phyloP scores from a whole-genome alignment of 148 eudicot genomes.

The Rhododendron henanense region DNA sequence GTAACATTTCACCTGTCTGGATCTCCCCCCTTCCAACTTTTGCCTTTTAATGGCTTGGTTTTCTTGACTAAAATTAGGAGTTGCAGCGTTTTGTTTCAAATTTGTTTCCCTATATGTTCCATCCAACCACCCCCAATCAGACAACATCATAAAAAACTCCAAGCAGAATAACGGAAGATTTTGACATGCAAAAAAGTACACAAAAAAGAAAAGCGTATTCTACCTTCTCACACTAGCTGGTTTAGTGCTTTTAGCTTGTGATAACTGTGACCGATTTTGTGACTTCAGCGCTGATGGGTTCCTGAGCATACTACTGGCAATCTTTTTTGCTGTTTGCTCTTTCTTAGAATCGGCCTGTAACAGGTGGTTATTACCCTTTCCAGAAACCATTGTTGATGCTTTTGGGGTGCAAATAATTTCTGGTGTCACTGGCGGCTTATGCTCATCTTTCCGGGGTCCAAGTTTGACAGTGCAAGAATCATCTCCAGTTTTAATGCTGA shows the following conservation, averaged over 20 bases:
- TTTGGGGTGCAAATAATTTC: conserved; percentile 68
- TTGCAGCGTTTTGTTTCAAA: conserved; percentile 37
- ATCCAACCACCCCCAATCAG: conserved; percentile 1
- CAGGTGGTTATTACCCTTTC: conserved; percentile 23
- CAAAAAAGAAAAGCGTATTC: background rate
- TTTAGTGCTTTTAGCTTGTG: conserved; percentile 57
- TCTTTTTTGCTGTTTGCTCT: conserved; percentile 55
- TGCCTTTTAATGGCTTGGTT: conserved; percentile 93
- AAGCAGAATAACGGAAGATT: background rate
- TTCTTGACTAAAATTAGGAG: conserved; percentile 74
- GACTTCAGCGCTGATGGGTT: conserved; percentile 68
- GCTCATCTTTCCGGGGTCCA: conserved; percentile 9
- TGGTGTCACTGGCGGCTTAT: conserved; percentile 7
- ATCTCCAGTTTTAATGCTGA: conserved; percentile 18
- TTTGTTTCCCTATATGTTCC: conserved; percentile 32
- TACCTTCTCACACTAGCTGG: conserved; percentile 59
- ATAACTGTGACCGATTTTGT: conserved; percentile 34
- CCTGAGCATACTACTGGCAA: conserved; percentile 47
- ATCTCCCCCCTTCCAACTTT: conserved; percentile 72
- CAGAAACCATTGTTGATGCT: conserved; percentile 25
- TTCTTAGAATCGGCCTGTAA: conserved; percentile 33
- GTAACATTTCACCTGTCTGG: conserved; percentile 50
- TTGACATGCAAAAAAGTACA: background rate
- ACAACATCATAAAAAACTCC: background rate
- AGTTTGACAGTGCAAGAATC: conserved; percentile 17